Evolutionary conservation across 2,329 filamentous ascomycete genomes (phyloP).

Genomic region (Microascus cirrosus): DNA sequence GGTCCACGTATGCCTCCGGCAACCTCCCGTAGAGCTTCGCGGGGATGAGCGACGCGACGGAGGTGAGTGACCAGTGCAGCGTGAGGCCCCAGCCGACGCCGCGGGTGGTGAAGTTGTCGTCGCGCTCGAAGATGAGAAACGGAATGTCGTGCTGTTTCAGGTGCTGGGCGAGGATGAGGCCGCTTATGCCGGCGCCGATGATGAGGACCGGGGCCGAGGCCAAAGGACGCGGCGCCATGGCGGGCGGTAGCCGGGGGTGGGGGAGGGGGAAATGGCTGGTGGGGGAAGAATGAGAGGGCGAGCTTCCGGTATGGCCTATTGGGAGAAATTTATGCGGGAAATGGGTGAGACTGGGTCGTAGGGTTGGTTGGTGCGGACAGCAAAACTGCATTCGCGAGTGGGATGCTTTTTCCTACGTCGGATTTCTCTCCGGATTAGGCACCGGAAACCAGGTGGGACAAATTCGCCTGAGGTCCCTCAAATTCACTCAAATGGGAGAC

Average conservation of each 20-base stretch:
- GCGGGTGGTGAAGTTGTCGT: slow-evolving; percentile 30
- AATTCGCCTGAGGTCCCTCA: too few species aligned
- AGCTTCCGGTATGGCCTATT: neutral
- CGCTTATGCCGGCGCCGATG: slow-evolving; percentile 24
- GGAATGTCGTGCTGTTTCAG: slow-evolving; percentile 20
- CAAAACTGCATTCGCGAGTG: too few species aligned
- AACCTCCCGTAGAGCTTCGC: slow-evolving; percentile 30
- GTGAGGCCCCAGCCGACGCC: slow-evolving; percentile 52
- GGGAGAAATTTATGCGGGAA: too few species aligned
- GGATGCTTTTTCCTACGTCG: too few species aligned
- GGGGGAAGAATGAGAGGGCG: neutral
- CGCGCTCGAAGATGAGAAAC: slow-evolving; percentile 42
- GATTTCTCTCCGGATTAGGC: too few species aligned
- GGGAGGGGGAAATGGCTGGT: neutral
- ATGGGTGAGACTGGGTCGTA: too few species aligned
- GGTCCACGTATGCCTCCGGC: slow-evolving; percentile 40
- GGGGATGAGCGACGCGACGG: slow-evolving; percentile 38
- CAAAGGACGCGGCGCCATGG: neutral
- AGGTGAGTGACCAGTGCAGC: slow-evolving; percentile 48
- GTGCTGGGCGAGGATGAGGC: slow-evolving; percentile 23
- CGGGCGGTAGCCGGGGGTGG: neutral
- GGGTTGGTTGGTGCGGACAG: too few species aligned
- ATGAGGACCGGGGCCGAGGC: slow-evolving; percentile 17
- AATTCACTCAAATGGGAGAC: too few species aligned
- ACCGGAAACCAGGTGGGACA: too few species aligned